Conservation (phyloP, 192 early-diverging fungal species). For the Backusella psychrophila region DNA sequence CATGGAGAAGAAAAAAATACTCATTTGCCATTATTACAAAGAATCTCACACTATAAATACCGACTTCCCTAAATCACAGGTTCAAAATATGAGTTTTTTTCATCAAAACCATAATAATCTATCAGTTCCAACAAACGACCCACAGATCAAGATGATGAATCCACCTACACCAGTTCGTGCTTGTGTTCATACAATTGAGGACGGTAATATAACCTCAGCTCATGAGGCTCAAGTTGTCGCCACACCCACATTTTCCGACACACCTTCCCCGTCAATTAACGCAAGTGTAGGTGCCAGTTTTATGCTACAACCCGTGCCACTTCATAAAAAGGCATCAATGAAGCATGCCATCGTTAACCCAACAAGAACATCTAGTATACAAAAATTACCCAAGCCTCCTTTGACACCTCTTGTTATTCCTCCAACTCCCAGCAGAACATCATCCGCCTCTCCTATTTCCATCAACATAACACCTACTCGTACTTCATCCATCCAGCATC, state of each 20-base stretch:
- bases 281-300: neutral
- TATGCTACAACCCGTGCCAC: constrained; percentile 13
- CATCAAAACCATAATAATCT: constrained; percentile 11
- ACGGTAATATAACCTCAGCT: neutral
- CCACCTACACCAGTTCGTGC: constrained; percentile 16
- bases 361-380: neutral
- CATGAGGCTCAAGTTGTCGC: neutral
- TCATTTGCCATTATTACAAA: neutral
- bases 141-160: constrained; percentile 11
- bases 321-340: neutral
- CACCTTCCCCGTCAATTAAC: neutral
- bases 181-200: neutral
- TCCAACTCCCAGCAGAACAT: constrained; percentile 21
- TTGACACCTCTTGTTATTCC: constrained; percentile 33
- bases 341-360: neutral
- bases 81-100: constrained; percentile 1
- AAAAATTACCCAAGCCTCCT: constrained; percentile 10
- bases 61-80: neutral
- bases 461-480: neutral
- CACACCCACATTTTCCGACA: neutral
- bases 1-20: neutral
- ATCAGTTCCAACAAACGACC: neutral
- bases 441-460: neutral
- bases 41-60: neutral
- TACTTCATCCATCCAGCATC: constrained; percentile 6